Base-by-base conservation (phyloP, 345 rosid genomes). In the Salix caprea region DNA sequence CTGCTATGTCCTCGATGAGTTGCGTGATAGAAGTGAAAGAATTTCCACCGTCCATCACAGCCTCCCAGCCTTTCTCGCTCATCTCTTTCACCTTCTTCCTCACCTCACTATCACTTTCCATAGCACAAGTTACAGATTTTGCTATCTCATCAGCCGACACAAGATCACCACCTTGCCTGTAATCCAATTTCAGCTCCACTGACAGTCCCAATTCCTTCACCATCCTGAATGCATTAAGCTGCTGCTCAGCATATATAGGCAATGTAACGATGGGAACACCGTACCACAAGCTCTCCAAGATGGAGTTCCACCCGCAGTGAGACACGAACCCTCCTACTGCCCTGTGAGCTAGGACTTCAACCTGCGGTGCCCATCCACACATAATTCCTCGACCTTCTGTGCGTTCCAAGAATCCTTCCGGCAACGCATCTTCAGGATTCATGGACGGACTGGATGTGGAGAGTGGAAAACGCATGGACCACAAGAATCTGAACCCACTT, bases 321-420 rank as follows among this genome's bases (percentile, higher is more conserved):
- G 76, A 73, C 7, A 61, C 36, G 68, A 61, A 73, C 11, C 76
- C 69, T 24, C 68, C 69, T 21, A 7, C 8, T 15, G 76, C 76
- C 16, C 24, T 61, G 54, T 73, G 76, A 40, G 54, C 68, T 6
- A 73, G 39, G 4, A 73, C 56, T 15, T 73, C 40, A 16, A 61
- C 76, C 56, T 73, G 69, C 14, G 46, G 52, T n/a, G 76, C 54
- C 76, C 69, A 61, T 52, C 42, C 82, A 2, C 88, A 81, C 44
- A 85, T 70, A 81, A 79, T 83, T 66, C 86, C 85, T 3, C 83
- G 76, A 19, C 82, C 82, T 0, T 30, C 39, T 78, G 77, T 58
- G 70, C 84, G 78, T 46, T 78, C 82, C 69, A 79, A 46, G 72
- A 82, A 81, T 30, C 86, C 88, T 78, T 84, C 76, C 0, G 88